phyloP scores from a whole-genome alignment of 495 filamentous ascomycete species.

The Penicillium waksmanii region DNA sequence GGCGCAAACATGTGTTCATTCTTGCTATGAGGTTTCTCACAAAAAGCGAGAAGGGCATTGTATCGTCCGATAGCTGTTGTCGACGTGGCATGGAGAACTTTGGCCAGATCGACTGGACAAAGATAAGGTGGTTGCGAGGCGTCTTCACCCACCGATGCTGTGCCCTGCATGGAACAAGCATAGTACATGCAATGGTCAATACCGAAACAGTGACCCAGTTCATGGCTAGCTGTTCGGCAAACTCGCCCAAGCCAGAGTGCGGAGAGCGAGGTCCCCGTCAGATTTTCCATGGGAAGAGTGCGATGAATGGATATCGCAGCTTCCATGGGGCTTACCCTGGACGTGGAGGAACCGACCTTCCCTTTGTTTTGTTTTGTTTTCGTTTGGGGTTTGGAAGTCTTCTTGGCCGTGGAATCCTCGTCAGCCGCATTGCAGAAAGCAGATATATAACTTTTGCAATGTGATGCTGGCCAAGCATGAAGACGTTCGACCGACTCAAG shows the following conservation, averaged over 20 bases:
- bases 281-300: background rate
- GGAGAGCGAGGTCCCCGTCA: background rate
- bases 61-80: conserved; percentile 42
- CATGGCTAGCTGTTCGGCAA: conserved; percentile 62
- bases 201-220: conserved; percentile 69
- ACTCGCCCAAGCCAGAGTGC: conserved; percentile 59
- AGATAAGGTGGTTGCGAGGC: conserved; percentile 67
- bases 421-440: conserved; percentile 21
- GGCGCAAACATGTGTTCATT: conserved; percentile 20
- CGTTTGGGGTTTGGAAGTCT: background rate
- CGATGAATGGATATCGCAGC: conserved; percentile 15
- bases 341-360: background rate
- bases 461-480: conserved; percentile 67
- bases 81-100: conserved; percentile 48
- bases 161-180: conserved; percentile 71
- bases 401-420: conserved; percentile 1
- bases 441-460: conserved; percentile 58
- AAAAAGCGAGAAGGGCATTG: conserved; percentile 46
- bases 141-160: conserved; percentile 63
- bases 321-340: conserved; percentile 3
- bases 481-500: conserved; percentile 45
- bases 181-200: conserved; percentile 70
- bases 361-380: background rate
- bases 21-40: conserved; percentile 26
- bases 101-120: conserved; percentile 65